Percentiles rank a stretch among this genome's conserved stretches.
phyloP scores from a whole-genome alignment of 768 basidiomycete species.

The Lactifluus volemus region DNA sequence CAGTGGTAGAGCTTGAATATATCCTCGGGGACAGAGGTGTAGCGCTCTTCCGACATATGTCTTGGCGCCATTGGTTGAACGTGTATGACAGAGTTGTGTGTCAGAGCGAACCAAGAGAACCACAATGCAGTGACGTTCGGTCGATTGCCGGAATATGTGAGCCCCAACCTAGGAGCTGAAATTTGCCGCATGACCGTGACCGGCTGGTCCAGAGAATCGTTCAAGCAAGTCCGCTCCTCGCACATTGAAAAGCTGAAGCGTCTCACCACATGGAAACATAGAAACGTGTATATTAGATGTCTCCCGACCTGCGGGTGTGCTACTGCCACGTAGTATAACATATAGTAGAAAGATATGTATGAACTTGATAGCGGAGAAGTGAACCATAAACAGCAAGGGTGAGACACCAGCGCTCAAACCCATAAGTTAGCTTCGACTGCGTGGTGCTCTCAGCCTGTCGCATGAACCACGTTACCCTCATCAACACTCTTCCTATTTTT shows the following conservation, averaged over 20 bases:
- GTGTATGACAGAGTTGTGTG: background rate
- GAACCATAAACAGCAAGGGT: conserved; percentile 4
- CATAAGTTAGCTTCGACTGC: background rate
- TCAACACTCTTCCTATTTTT: background rate
- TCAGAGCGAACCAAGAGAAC: background rate
- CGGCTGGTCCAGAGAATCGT: background rate
- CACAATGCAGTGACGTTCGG: background rate
- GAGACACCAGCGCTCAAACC: background rate
- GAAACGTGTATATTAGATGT: background rate
- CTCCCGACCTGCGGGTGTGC: background rate
- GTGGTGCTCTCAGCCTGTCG: background rate
- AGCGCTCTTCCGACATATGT: background rate
- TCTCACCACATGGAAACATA: background rate
- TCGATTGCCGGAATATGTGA: background rate
- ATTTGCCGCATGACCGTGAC: background rate
- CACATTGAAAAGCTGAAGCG: background rate
- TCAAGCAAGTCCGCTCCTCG: background rate
- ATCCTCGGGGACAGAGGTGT: background rate
- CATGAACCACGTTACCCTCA: background rate
- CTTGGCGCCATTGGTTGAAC: background rate
- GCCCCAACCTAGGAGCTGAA: background rate
- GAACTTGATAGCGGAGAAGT: background rate
- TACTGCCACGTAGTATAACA: conserved; percentile 12
- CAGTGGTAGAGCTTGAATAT: background rate
- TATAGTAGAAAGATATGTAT: conserved; percentile 2